phyloP scores from a whole-genome alignment of 192 early-diverging fungal species.

The Coemansia sp. region DNA sequence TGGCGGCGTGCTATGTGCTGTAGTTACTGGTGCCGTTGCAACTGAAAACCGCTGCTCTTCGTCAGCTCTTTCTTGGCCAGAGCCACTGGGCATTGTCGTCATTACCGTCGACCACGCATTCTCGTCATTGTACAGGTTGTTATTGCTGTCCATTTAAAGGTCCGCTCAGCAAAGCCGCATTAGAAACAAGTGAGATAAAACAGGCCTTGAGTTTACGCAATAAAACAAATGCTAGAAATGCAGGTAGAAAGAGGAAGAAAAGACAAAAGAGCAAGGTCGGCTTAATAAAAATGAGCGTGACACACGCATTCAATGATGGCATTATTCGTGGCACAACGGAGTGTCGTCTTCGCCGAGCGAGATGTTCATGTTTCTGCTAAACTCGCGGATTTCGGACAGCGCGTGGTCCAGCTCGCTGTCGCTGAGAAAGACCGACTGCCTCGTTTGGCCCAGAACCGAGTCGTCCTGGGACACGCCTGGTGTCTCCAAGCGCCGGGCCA shows the following conservation, averaged over 20 bases:
- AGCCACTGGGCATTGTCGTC: constrained; percentile 11
- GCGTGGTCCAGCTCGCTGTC: constrained; percentile 49
- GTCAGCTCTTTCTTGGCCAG: background rate
- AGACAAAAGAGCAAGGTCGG: background rate
- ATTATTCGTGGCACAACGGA: background rate
- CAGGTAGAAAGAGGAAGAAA: background rate
- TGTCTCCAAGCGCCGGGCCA: background rate
- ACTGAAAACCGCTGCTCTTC: background rate
- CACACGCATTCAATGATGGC: background rate
- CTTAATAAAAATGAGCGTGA: constrained; percentile 1
- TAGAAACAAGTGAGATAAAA: background rate
- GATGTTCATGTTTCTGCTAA: constrained; percentile 49
- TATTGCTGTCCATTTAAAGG: constrained; percentile 12
- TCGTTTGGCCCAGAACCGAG: constrained; percentile 4
- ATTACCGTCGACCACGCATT: constrained; percentile 46
- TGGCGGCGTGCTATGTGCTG: constrained; percentile 7
- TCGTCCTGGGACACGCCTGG: background rate
- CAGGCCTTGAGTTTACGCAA: constrained; percentile 1
- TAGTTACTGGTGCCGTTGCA: constrained; percentile 3
- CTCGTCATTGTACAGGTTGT: constrained; percentile 14
- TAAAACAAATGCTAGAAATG: constrained; percentile 4
- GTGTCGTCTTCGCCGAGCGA: constrained; percentile 21
- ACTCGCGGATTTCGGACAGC: constrained; percentile 48
- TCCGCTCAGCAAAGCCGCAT: constrained; percentile 2
- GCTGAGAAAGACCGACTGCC: constrained; percentile 41